Percentiles rank a stretch among this genome's conserved stretches.
phyloP scores from a whole-genome alignment of 2,329 filamentous ascomycete genomes.

The Aureobasidium mangrovei region DNA sequence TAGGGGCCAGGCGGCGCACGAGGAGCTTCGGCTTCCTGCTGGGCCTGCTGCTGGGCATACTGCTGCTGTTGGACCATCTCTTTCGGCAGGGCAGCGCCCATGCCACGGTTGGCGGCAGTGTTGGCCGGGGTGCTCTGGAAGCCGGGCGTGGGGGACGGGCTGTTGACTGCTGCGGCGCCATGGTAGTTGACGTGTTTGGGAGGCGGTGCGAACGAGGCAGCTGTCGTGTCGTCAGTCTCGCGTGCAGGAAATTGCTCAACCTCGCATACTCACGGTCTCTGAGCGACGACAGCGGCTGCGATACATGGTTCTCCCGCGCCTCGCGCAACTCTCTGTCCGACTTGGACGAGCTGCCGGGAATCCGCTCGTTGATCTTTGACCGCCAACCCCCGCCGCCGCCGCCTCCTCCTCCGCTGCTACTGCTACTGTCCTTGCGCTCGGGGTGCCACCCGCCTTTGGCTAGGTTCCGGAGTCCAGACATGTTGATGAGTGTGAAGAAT shows the following conservation, averaged over 20 bases:
- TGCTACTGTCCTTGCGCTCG: constrained; percentile 27
- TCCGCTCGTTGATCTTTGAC: constrained; percentile 48
- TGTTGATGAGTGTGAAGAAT: neutral
- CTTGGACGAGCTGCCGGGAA: constrained; percentile 38
- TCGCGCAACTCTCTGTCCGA: constrained; percentile 35
- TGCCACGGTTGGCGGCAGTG: constrained; percentile 29
- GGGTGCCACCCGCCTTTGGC: constrained; percentile 44
- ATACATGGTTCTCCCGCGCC: constrained; percentile 42
- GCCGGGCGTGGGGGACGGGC: neutral
- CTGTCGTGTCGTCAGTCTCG: constrained; percentile 11
- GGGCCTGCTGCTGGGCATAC: constrained; percentile 28
- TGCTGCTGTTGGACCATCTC: constrained; percentile 30
- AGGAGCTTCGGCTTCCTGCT: constrained; percentile 28
- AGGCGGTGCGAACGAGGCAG: constrained; percentile 68
- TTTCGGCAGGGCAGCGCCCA: constrained; percentile 36
- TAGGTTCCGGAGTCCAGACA: constrained; percentile 19
- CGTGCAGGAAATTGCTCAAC: too few relatives aligned
- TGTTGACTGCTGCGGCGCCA: constrained; percentile 31
- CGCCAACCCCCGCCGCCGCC: constrained; percentile 9
- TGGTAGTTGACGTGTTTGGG: constrained; percentile 56
- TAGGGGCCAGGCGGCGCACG: constrained; percentile 54
- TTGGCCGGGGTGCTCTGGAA: constrained; percentile 1
- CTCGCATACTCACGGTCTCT: constrained; percentile 48
- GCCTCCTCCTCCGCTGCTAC: constrained; percentile 19
- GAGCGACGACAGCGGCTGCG: constrained; percentile 58